Evolutionary conservation across 352 stramenopile genomes (phyloP).

Genomic region (Aphanomyces invadans): DNA sequence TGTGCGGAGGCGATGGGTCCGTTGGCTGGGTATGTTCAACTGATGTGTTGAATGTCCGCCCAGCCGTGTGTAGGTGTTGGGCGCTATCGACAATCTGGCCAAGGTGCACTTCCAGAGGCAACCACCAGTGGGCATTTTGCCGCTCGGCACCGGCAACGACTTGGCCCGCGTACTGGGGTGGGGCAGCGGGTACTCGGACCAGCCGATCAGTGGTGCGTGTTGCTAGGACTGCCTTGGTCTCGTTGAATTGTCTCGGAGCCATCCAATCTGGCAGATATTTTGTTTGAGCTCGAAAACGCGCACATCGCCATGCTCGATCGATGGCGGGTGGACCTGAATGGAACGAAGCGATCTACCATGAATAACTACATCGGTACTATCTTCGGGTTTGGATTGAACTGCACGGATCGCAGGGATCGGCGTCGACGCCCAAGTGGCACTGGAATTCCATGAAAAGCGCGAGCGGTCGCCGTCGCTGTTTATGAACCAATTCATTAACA

Average conservation of each 20-base stretch:
- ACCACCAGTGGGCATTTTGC: slow-evolving; percentile 92
- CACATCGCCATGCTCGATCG: slow-evolving; percentile 71
- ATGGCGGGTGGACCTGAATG: slow-evolving; percentile 65
- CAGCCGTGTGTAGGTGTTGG: slow-evolving; percentile 41
- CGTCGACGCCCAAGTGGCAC: slow-evolving; percentile 84
- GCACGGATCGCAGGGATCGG: slow-evolving; percentile 41
- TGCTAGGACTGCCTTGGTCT: not conserved
- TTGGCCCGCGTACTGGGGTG: slow-evolving; percentile 88
- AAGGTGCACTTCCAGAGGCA: slow-evolving; percentile 35
- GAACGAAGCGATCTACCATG: slow-evolving; percentile 50
- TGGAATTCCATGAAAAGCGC: slow-evolving; percentile 87
- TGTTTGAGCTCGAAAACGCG: slow-evolving; percentile 58
- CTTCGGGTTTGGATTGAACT: not conserved
- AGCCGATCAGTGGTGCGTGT: slow-evolving; percentile 38
- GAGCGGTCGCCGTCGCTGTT: slow-evolving; percentile 82
- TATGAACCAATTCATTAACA: slow-evolving; percentile 86
- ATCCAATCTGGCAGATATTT: no score
- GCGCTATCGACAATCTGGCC: slow-evolving; percentile 60
- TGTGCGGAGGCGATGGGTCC: slow-evolving; percentile 93
- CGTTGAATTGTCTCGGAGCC: no score
- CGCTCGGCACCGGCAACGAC: slow-evolving; percentile 95
- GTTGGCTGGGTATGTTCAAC: slow-evolving; percentile 80
- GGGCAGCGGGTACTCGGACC: slow-evolving; percentile 86
- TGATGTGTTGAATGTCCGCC: slow-evolving; percentile 20
- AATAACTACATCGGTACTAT: slow-evolving; percentile 65